Evolutionary conservation across 2,329 filamentous ascomycete genomes (phyloP).

Genomic region (Calonectria crousiana): DNA sequence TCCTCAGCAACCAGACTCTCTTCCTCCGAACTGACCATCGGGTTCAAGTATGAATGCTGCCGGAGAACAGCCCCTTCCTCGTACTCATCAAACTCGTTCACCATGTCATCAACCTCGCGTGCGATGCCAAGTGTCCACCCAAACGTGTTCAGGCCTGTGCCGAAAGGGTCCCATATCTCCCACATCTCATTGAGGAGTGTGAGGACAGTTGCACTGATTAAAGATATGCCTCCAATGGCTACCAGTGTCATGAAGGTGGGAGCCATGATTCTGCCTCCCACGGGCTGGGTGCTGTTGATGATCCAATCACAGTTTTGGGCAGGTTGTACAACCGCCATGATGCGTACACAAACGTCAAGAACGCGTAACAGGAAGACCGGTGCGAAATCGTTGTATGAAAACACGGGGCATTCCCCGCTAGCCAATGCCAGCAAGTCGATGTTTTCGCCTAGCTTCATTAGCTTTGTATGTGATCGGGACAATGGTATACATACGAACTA

Average conservation of each 20-base stretch:
- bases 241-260: conserved; percentile 5
- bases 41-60: conserved; percentile 7
- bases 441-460: conserved; percentile 36
- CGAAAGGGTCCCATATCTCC: conserved; percentile 43
- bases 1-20: neutral
- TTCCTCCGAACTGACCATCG: neutral
- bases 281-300: neutral
- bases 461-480: neutral
- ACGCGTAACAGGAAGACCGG: conserved; percentile 36
- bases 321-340: conserved; percentile 31
- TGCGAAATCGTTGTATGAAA: conserved; percentile 30
- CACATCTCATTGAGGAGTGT: conserved; percentile 40
- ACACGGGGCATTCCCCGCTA: conserved; percentile 35
- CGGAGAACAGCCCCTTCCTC: conserved; percentile 21
- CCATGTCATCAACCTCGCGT: conserved; percentile 43
- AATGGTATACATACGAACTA: conserved; percentile 37
- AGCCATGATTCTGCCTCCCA: neutral
- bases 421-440: conserved; percentile 38
- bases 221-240: conserved; percentile 19
- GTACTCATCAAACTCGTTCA: conserved; percentile 44
- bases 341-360: conserved; percentile 20
- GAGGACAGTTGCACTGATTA: conserved; percentile 28
- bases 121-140: conserved; percentile 45
- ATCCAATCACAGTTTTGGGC: conserved; percentile 35
- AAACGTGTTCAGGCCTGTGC: conserved; percentile 36